phyloP scores from a whole-genome alignment of 805 yeast genomes.

The Wickerhamiella kurtzmanii region DNA sequence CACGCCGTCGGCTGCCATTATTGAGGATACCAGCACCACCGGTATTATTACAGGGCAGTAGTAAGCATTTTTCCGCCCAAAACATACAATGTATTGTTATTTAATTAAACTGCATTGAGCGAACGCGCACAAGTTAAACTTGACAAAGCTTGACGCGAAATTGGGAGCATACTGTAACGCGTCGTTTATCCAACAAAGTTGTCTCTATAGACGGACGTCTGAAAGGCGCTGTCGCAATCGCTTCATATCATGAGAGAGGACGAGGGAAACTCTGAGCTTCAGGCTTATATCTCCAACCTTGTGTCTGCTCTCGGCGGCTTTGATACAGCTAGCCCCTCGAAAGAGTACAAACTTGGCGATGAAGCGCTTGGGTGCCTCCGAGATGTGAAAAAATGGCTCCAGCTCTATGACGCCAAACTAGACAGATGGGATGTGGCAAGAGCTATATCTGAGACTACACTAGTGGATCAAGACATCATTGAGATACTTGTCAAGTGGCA shows the following conservation, averaged over 20 bases:
- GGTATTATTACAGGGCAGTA: no score
- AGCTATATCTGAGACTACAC: slow-evolving; percentile 69
- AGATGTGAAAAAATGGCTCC: slow-evolving; percentile 81
- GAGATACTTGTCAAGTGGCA: slow-evolving; percentile 71
- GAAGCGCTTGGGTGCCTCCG: slow-evolving; percentile 77
- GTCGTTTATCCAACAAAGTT: no score
- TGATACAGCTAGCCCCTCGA: slow-evolving; percentile 41
- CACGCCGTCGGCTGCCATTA: no score
- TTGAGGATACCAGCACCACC: no score
- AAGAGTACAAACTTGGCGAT: slow-evolving; percentile 67
- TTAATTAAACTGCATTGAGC: no score
- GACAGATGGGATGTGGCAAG: slow-evolving; percentile 69
- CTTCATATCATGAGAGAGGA: background rate
- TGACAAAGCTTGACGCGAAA: background rate
- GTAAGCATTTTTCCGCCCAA: no score
- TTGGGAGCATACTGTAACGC: background rate
- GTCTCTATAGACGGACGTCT: no score
- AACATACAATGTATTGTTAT: no score
- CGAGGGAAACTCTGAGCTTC: slow-evolving; percentile 15
- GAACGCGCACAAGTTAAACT: no score
- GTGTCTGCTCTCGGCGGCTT: slow-evolving; percentile 88
- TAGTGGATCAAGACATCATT: slow-evolving; percentile 58
- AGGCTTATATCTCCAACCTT: slow-evolving; percentile 63
- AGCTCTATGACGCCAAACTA: slow-evolving; percentile 62
- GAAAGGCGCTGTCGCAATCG: no score